Percentiles rank a stretch among this genome's conserved stretches.
Conservation (phyloP, 768 basidiomycete species). For the Psilocybe tampanensis region DNA sequence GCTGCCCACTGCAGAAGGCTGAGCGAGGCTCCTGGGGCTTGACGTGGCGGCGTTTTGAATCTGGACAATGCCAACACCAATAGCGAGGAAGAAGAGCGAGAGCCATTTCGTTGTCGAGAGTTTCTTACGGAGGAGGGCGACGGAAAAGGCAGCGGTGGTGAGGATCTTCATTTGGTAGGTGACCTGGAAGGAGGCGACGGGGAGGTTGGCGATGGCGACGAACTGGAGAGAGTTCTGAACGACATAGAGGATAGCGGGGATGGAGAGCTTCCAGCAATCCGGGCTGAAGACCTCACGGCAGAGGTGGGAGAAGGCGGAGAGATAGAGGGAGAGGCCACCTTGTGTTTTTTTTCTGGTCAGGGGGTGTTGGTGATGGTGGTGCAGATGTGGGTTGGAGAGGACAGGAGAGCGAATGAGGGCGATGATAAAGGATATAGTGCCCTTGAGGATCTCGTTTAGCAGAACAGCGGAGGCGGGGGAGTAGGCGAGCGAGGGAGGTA, state of each 20-base stretch:
- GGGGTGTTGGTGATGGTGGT: constrained; percentile 38
- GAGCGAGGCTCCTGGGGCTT: constrained; percentile 8
- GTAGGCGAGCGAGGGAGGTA: constrained; percentile 76
- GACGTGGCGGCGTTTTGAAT: constrained; percentile 66
- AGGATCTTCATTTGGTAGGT: constrained; percentile 99
- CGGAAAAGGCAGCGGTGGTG: constrained; percentile 93
- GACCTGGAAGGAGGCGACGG: constrained; percentile 97
- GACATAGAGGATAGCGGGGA: constrained; percentile 93
- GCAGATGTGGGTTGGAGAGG: constrained; percentile 26
- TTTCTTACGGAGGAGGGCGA: constrained; percentile 76
- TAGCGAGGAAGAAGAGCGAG: constrained; percentile 82
- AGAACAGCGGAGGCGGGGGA: constrained; percentile 95
- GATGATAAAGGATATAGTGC: constrained; percentile 87
- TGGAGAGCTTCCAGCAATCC: constrained; percentile 98
- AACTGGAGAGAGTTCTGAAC: constrained; percentile 98
- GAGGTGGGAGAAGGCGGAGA: constrained; percentile 54
- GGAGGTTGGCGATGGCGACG: constrained; percentile 92
- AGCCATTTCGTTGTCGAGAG: constrained; percentile 83
- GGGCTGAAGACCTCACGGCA: constrained; percentile 79
- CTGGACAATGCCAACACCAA: constrained; percentile 94
- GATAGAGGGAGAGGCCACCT: constrained; percentile 45
- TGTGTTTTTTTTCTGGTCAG: constrained; percentile 39
- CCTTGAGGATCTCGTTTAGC: constrained; percentile 93
- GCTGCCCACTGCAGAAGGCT: constrained; percentile 56
- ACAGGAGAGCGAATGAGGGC: constrained; percentile 59